A percentile compares a stretch with the other conserved stretches of the same genome.
Evolutionary conservation across 1,139 yeast species (phyloP).

Genomic region (Magnusiomyces tetraspermus): DNA sequence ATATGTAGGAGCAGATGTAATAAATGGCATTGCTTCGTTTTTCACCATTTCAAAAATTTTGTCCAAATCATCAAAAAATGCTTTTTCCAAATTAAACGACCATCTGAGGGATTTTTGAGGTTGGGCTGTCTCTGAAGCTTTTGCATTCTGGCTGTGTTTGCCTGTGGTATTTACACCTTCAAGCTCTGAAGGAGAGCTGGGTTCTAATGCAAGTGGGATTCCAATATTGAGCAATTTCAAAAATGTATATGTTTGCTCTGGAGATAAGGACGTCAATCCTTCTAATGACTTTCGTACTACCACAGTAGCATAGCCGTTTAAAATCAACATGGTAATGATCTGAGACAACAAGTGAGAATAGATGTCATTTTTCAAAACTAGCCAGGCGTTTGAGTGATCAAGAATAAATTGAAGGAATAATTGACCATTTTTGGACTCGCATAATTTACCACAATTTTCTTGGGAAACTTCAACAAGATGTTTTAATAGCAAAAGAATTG

Average conservation of each 20-base stretch:
- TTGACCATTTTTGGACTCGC: constrained; percentile 13
- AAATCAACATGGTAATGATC: constrained; percentile 13
- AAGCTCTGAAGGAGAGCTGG: background rate
- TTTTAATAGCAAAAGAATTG: constrained; percentile 9
- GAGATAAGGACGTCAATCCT: background rate
- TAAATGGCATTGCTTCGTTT: background rate
- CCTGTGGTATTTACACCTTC: no score
- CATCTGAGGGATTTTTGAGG: background rate
- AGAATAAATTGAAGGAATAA: constrained; percentile 15
- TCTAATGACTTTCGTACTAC: background rate
- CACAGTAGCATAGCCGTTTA: constrained; percentile 13
- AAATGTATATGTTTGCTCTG: background rate
- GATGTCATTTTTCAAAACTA: constrained; percentile 14
- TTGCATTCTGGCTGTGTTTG: no score
- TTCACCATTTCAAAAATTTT: background rate
- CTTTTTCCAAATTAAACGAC: background rate
- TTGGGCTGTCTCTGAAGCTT: background rate
- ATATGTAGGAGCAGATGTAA: background rate
- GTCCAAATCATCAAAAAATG: background rate
- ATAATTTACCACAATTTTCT: constrained; percentile 10
- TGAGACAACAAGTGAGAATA: constrained; percentile 12
- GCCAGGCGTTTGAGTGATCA: constrained; percentile 18
- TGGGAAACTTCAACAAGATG: constrained; percentile 4
- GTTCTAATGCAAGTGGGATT: background rate
- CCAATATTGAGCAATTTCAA: background rate